A percentile compares a stretch with the other conserved stretches of the same genome.
These are phyloP conservation scores for Chaetothyriales sp. DNA, from an alignment of 2,329 filamentous ascomycete species.

Conservation along the genomic window DNA sequence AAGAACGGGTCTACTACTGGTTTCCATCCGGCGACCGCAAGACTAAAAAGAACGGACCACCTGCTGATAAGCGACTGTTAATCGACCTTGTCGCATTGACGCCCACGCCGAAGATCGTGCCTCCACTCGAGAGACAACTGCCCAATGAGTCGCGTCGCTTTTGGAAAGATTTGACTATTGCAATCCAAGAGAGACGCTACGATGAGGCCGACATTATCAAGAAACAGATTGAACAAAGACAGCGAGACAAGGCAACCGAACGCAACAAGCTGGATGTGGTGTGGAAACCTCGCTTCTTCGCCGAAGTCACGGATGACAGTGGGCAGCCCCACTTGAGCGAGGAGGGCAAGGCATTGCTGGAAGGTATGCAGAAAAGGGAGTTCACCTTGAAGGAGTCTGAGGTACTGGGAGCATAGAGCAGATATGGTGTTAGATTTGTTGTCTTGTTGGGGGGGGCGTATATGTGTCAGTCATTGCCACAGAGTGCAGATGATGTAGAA, in stretches of 20 bases:
- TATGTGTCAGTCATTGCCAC: background rate
- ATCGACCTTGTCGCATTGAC: slow-evolving; percentile 76
- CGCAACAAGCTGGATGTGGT: slow-evolving; percentile 53
- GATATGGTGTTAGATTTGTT: background rate
- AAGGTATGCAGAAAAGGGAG: slow-evolving; percentile 34
- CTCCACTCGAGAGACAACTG: slow-evolving; percentile 62
- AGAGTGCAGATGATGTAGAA: background rate
- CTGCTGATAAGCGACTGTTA: slow-evolving; percentile 52
- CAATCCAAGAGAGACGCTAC: slow-evolving; percentile 72
- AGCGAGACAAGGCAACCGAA: slow-evolving; percentile 70
- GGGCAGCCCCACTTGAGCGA: slow-evolving; percentile 49
- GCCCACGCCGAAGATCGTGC: slow-evolving; percentile 63
- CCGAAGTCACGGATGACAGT: slow-evolving; percentile 40
- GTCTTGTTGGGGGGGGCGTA: background rate
- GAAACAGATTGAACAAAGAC: slow-evolving; percentile 77
- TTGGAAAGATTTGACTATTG: slow-evolving; percentile 76
- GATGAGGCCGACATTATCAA: slow-evolving; percentile 72
- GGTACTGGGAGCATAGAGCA: background rate
- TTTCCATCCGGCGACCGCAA: slow-evolving; percentile 15
- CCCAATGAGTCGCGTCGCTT: slow-evolving; percentile 79
- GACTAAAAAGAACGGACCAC: slow-evolving; percentile 29
- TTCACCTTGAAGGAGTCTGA: slow-evolving; percentile 3
- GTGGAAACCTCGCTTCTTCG: slow-evolving; percentile 85
- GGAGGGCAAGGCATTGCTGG: slow-evolving; percentile 44
- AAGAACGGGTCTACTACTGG: slow-evolving; percentile 51